A percentile compares a stretch with the other conserved stretches of the same genome.
These are phyloP conservation scores for Chaetomiaceae sp. DNA, from an alignment of 2,329 filamentous ascomycete species.

Conservation along the genomic window DNA sequence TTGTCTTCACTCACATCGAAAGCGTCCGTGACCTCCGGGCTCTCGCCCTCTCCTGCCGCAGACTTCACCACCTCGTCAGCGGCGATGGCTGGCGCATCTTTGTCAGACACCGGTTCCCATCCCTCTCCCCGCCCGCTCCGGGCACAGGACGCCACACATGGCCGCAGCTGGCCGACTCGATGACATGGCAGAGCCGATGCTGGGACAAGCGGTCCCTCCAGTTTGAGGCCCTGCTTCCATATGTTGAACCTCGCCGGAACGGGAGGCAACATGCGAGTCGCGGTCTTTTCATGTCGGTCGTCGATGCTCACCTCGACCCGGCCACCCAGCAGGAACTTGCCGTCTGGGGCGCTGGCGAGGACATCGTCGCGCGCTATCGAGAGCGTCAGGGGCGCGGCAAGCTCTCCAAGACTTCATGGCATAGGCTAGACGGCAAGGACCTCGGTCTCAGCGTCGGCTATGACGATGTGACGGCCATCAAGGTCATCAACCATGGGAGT, in stretches of 20 bases:
- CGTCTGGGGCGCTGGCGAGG: conserved; percentile 48
- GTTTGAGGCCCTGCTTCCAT: conserved; percentile 33
- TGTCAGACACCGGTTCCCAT: conserved; percentile 41
- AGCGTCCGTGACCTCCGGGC: conserved; percentile 44
- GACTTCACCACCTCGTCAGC: conserved; percentile 36
- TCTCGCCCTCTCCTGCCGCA: conserved; percentile 37
- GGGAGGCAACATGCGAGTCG: conserved; percentile 29
- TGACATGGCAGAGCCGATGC: conserved; percentile 48
- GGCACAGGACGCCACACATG: conserved; percentile 30
- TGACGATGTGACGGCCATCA: conserved; percentile 47
- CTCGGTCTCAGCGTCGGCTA: conserved; percentile 39
- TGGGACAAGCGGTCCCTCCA: conserved; percentile 47
- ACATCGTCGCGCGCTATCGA: conserved; percentile 42
- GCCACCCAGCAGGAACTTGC: conserved; percentile 41
- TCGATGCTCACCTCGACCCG: conserved; percentile 40
- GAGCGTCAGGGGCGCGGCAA: conserved; percentile 23
- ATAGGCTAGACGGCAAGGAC: conserved; percentile 34
- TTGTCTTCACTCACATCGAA: conserved; percentile 44
- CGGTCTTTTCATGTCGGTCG: conserved; percentile 41
- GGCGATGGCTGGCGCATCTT: conserved; percentile 46
- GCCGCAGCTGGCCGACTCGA: conserved; percentile 37
- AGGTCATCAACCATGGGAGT: conserved; percentile 36
- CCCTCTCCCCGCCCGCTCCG: conserved; percentile 32
- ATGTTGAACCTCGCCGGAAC: conserved; percentile 18
- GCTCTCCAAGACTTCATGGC: conserved; percentile 31